Evolutionary conservation across 2,329 filamentous ascomycete genomes (phyloP), one percentile per base, ranked within the genome.

Genomic region (Ophiosphaerella herpotricha): DNA sequence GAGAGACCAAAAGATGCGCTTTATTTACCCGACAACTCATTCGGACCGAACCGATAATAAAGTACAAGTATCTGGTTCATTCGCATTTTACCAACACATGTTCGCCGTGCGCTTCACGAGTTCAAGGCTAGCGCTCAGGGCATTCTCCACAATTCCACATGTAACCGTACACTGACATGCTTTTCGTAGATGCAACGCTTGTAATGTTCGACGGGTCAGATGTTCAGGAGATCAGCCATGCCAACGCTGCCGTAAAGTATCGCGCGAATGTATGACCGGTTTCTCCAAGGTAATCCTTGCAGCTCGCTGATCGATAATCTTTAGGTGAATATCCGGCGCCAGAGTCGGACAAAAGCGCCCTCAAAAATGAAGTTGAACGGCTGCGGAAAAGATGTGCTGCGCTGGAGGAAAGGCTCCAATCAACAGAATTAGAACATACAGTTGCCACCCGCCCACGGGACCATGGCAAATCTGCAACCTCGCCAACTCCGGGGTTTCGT

Each of bases 221-320:
- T 67, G 64, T 45, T 59, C 63, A 14, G 64, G 64, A 18, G 57
- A 55, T n/a, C 57, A 62, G 48, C 64, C 64, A 6, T 67, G 64
- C 21, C 55, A 65, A 29, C 54, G 57, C 50, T 67, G 64, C 32
- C 32, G 34, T 26, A 54, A 51, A 32, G 40, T 40, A 24, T 50
- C 55, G 16, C 61, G 60, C 8, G 50, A 59, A 14, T 67, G 64
- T 46, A 46, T 12, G 44, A 8, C 33, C 13, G 29, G 12, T 23
- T 18, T n/a, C 32, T 36, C 11, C 23, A n/a, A 12, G 42, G 34
- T 52, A 16, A 18, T 33, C 23, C 29, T 18, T 9, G 16, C 18
- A 18, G 40, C 14, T 23, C 37, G 37, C 16, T 41, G 24, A 13
- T 21, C 21, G 40, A 46, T 26, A 16, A n/a, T 13, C 13, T 13